These are phyloP conservation scores for Pascua sp. DNA, from an alignment of 1,284 basidiomycete species.

Conservation along the genomic window DNA sequence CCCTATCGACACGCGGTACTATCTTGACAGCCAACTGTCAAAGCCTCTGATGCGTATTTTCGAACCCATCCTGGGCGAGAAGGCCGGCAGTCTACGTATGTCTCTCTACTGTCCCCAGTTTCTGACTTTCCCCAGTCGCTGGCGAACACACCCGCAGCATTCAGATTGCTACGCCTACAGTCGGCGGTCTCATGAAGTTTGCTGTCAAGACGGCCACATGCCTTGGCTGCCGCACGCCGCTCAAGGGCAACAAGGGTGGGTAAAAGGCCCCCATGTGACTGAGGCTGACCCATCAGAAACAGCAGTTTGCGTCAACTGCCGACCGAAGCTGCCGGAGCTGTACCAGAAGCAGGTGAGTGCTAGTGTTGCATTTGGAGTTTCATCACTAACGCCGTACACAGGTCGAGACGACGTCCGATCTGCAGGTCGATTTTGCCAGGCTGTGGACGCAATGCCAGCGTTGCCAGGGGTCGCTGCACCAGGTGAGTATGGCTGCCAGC, in stretches of 20 bases:
- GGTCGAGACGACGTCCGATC: constrained; percentile 63
- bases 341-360: constrained; percentile 77
- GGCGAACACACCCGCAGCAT: constrained; percentile 92
- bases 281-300: constrained; percentile 57
- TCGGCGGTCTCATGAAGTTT: constrained; percentile 95
- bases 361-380: too few species aligned
- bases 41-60: constrained; percentile 95
- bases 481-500: constrained; percentile 54
- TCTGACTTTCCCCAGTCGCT: constrained; percentile 59
- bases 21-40: constrained; percentile 91
- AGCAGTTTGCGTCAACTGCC: constrained; percentile 90
- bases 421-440: constrained; percentile 85
- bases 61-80: constrained; percentile 92
- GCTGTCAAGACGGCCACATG: constrained; percentile 91
- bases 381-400: constrained; percentile 14
- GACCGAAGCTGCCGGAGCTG: constrained; percentile 74
- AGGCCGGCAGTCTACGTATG: constrained; percentile 75
- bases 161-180: constrained; percentile 87
- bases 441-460: constrained; percentile 96
- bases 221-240: constrained; percentile 84
- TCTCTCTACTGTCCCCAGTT: constrained; percentile 12
- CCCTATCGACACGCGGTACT: constrained; percentile 94
- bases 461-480: constrained; percentile 91
- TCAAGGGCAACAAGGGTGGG: constrained; percentile 67
- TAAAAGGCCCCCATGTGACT: constrained; percentile 3